Conservation (phyloP, 2,329 filamentous ascomycete species). For the Botryosphaeria dothidea region DNA sequence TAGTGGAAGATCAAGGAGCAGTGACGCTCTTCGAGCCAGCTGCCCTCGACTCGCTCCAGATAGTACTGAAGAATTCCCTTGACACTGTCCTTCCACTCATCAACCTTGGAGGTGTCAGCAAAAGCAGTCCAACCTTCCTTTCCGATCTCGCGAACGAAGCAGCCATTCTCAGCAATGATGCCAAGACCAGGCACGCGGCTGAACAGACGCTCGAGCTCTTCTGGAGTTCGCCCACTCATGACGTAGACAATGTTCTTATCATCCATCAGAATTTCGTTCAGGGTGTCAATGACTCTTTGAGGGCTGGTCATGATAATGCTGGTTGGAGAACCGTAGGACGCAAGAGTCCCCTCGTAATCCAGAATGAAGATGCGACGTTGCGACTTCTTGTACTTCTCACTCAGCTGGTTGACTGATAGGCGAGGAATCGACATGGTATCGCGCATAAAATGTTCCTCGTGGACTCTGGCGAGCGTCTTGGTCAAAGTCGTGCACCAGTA, state of each 20-base stretch:
- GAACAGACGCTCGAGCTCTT: constrained; percentile 86
- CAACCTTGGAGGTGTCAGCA: constrained; percentile 69
- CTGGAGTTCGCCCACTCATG: constrained; percentile 85
- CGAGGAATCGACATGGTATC: constrained; percentile 86
- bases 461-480: constrained; percentile 69
- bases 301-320: constrained; percentile 85
- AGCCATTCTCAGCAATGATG: constrained; percentile 92
- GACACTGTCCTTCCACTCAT: constrained; percentile 81
- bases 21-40: constrained; percentile 85
- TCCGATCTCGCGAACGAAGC: constrained; percentile 76
- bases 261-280: constrained; percentile 80
- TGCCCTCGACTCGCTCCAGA: constrained; percentile 83
- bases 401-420: constrained; percentile 67
- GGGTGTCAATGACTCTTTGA: constrained; percentile 77
- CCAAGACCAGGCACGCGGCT: constrained; percentile 79
- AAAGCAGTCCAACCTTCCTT: constrained; percentile 72
- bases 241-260: constrained; percentile 85
- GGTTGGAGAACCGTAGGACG: constrained; percentile 80
- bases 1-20: constrained; percentile 92
- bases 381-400: constrained; percentile 65
- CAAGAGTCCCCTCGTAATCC: constrained; percentile 91
- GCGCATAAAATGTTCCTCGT: constrained; percentile 80
- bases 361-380: constrained; percentile 79
- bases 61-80: constrained; percentile 85
- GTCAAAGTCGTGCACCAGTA: constrained; percentile 83